A percentile compares a stretch with the other conserved stretches of the same genome.
phyloP scores from a whole-genome alignment of 306 rosid species.

The Rubus idaeus region DNA sequence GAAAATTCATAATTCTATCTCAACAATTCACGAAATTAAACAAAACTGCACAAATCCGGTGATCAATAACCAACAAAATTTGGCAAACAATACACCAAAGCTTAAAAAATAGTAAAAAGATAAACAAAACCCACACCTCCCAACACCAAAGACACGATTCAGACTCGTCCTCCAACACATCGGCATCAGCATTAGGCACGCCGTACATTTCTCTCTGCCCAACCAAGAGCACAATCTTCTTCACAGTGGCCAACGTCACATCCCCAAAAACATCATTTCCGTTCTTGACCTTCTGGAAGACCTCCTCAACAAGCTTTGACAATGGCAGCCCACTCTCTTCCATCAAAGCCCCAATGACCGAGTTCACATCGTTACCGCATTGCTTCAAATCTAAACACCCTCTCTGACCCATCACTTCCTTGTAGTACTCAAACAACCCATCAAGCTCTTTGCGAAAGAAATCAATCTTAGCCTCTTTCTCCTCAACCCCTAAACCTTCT shows the following conservation, averaged over 20 bases:
- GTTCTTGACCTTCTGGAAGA: conserved; percentile 37
- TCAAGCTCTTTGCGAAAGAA: conserved; percentile 53
- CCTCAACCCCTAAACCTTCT: conserved; percentile 38
- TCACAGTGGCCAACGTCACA: conserved; percentile 62
- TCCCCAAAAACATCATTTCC: conserved; percentile 31
- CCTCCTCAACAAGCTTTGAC: conserved; percentile 68
- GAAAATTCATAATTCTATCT: no score
- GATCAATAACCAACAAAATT: neutral
- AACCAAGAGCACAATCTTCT: conserved; percentile 56
- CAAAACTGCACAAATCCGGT: no score
- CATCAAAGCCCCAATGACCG: conserved; percentile 60
- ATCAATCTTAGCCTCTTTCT: conserved; percentile 42
- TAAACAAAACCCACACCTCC: conserved; percentile 58
- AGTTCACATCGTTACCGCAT: conserved; percentile 33
- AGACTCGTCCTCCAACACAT: conserved; percentile 77
- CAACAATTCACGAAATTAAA: no score
- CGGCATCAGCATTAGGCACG: conserved; percentile 75
- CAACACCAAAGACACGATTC: conserved; percentile 90
- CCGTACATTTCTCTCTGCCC: conserved; percentile 87
- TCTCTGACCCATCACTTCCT: conserved; percentile 40
- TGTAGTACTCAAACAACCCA: conserved; percentile 56
- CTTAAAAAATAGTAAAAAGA: neutral
- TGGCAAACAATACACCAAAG: neutral
- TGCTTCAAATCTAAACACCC: conserved; percentile 36
- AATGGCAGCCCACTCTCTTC: conserved; percentile 81